phyloP scores from a whole-genome alignment of 176 grass and related monocot genomes.

The Aegilops bicornis region DNA sequence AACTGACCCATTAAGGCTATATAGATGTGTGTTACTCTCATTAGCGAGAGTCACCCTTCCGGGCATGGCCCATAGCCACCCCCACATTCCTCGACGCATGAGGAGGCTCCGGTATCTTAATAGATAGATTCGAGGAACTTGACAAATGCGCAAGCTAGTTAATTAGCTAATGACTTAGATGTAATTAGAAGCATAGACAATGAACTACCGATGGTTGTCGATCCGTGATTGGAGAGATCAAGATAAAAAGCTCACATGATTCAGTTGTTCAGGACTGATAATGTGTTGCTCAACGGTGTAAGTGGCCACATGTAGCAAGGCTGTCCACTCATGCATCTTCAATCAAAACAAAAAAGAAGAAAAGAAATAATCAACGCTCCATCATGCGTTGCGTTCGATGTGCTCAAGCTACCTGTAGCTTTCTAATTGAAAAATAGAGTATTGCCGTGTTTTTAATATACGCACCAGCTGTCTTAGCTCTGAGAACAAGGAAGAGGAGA shows the following conservation, averaged over 20 bases:
- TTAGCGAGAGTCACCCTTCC: too few species aligned
- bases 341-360: too few species aligned
- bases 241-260: background rate
- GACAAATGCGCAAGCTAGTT: background rate
- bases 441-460: background rate
- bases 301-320: conserved; percentile 21
- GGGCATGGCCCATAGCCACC: too few species aligned
- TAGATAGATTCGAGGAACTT: background rate
- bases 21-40: too few species aligned
- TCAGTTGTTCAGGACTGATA: background rate
- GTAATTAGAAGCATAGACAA: background rate
- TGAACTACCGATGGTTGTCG: background rate
- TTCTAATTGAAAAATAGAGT: background rate
- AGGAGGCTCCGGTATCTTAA: too few species aligned
- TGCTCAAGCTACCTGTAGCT: background rate
- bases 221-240: background rate
- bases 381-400: conserved; percentile 13
- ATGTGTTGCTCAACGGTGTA: background rate
- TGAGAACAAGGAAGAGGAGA: conserved; percentile 17
- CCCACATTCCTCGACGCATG: too few species aligned
- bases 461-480: conserved; percentile 31
- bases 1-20: too few species aligned
- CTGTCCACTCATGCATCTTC: background rate
- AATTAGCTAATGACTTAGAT: background rate
- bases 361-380: background rate